Conservation (phyloP, 2,329 filamentous ascomycete species). For the Periconia digitata region DNA sequence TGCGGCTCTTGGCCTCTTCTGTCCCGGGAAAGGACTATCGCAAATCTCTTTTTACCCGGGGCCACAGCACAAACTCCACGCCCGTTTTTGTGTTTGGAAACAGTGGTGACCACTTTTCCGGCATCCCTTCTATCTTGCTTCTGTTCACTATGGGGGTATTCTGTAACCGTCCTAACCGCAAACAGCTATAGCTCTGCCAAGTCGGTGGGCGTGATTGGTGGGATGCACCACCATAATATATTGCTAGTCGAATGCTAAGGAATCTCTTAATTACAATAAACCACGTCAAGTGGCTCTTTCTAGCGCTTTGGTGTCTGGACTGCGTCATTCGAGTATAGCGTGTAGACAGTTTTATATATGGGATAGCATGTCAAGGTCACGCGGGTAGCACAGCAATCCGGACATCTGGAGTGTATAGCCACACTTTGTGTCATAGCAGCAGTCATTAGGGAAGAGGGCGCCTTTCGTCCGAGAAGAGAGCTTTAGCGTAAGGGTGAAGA, state of each 20-base stretch:
- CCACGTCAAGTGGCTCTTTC: background rate
- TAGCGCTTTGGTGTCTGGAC: background rate
- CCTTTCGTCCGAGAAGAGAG: background rate
- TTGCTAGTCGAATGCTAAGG: background rate
- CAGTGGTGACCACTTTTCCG: background rate
- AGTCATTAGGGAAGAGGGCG: background rate
- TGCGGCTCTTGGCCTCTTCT: background rate
- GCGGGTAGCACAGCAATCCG: no score
- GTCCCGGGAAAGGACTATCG: background rate
- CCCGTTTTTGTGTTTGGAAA: background rate
- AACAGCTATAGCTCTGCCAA: background rate
- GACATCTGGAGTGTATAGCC: background rate
- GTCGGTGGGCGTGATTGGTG: background rate
- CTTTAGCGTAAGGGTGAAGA: background rate
- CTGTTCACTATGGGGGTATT: background rate
- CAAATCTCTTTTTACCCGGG: background rate
- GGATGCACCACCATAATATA: background rate
- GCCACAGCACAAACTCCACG: background rate
- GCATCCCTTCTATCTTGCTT: background rate
- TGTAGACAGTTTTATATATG: no score
- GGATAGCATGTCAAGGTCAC: background rate
- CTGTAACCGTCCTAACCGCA: background rate
- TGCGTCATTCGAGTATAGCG: no score
- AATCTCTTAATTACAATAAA: background rate
- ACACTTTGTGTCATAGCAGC: background rate